Conservation (phyloP, 495 filamentous ascomycete species). For the Astrothelium macrocarpum region DNA sequence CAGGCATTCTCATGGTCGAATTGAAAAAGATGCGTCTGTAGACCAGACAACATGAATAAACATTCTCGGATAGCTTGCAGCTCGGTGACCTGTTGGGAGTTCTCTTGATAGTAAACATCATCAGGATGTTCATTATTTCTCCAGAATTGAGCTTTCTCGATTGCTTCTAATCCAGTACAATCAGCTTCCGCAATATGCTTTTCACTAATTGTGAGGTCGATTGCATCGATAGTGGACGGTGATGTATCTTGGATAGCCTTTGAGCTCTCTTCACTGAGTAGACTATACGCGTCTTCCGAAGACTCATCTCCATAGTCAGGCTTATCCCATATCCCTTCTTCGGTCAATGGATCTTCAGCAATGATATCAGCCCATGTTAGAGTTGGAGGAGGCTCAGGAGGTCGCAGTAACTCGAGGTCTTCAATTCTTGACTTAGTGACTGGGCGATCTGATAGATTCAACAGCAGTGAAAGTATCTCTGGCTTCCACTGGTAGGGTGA, state of each 20-base stretch:
- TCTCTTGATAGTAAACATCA: not conserved
- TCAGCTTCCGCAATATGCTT: constrained; percentile 29
- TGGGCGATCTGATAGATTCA: constrained; percentile 76
- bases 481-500: constrained; percentile 53
- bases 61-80: constrained; percentile 66
- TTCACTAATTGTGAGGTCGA: constrained; percentile 31
- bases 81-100: constrained; percentile 43
- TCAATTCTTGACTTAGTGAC: constrained; percentile 54
- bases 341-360: constrained; percentile 59
- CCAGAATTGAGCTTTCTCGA: constrained; percentile 45
- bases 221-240: constrained; percentile 31
- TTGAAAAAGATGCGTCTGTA: constrained; percentile 62
- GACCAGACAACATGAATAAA: constrained; percentile 73
- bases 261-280: constrained; percentile 21
- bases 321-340: constrained; percentile 67
- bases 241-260: constrained; percentile 24
- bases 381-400: constrained; percentile 35
- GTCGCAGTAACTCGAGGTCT: constrained; percentile 46
- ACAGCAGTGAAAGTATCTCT: constrained; percentile 68
- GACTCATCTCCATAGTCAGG: constrained; percentile 61
- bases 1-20: constrained; percentile 32
- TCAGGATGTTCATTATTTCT: not conserved
- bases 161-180: constrained; percentile 36
- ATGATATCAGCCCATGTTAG: constrained; percentile 71
- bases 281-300: constrained; percentile 35